Evolutionary conservation across 208 protist genomes (phyloP).

Genomic region (Acanthamoeba sp.): DNA sequence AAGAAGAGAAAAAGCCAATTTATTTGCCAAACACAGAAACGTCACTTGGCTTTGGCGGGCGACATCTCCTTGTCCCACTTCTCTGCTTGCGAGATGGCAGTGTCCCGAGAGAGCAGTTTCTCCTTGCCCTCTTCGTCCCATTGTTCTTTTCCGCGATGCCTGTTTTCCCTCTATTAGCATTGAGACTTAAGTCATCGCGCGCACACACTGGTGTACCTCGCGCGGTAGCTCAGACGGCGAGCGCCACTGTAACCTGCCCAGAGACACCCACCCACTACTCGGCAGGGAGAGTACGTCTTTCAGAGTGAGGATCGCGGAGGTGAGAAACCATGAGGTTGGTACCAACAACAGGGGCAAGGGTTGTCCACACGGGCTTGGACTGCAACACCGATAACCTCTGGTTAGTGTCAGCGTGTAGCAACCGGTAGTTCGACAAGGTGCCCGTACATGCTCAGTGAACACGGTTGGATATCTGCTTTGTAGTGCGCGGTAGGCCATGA

Average conservation of each 20-base stretch:
- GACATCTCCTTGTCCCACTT: neutral
- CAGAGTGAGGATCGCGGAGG: too few relatives aligned
- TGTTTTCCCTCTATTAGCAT: neutral
- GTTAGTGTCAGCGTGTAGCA: too few relatives aligned
- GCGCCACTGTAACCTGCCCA: neutral
- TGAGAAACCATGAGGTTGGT: neutral
- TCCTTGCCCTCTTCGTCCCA: constrained; percentile 9
- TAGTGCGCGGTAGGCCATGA: neutral
- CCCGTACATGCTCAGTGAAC: neutral
- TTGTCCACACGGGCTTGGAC: neutral
- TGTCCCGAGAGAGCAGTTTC: neutral
- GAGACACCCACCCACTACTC: neutral
- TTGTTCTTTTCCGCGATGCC: neutral
- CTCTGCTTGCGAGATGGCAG: neutral
- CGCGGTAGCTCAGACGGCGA: neutral
- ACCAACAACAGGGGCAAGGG: neutral
- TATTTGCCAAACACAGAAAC: too few relatives aligned
- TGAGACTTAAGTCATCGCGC: neutral
- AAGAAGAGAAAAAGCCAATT: neutral
- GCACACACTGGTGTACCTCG: neutral
- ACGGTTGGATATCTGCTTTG: neutral
- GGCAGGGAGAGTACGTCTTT: too few relatives aligned
- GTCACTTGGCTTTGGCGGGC: too few relatives aligned
- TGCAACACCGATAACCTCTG: neutral
- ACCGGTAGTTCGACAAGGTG: neutral